Percentiles rank a stretch among this genome's conserved stretches.
Conservation (phyloP, 495 filamentous ascomycete species). For the Neurospora sp. region DNA sequence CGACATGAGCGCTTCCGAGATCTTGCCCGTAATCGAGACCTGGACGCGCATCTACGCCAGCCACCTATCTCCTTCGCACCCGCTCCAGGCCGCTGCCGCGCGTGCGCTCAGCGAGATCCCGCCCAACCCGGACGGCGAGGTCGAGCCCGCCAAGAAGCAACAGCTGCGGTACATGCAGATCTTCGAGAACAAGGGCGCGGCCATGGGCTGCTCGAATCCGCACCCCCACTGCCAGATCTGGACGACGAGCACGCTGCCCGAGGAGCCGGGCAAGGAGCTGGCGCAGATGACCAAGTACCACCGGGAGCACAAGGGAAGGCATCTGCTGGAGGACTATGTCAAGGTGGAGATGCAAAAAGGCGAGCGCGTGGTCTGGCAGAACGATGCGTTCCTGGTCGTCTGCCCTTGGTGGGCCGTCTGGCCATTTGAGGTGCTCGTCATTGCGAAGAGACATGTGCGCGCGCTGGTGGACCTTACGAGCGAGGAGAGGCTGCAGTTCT, state of each 20-base stretch:
- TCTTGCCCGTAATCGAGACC: slow-evolving; percentile 65
- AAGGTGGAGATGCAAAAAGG: slow-evolving; percentile 68
- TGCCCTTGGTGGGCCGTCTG: slow-evolving; percentile 97
- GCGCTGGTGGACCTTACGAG: slow-evolving; percentile 69
- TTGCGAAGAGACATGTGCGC: slow-evolving; percentile 69
- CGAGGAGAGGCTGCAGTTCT: slow-evolving; percentile 57
- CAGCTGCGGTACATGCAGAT: slow-evolving; percentile 98
- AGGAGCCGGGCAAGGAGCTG: slow-evolving; percentile 75
- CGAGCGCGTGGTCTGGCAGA: slow-evolving; percentile 81
- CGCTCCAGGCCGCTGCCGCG: slow-evolving; percentile 40
- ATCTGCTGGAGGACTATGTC: slow-evolving; percentile 80
- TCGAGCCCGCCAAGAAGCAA: slow-evolving; percentile 45
- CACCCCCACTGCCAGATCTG: slow-evolving; percentile 96
- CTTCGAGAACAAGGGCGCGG: slow-evolving; percentile 96
- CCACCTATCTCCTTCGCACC: slow-evolving; percentile 64
- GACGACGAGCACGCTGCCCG: slow-evolving; percentile 82
- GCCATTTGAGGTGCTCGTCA: slow-evolving; percentile 93
- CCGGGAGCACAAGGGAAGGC: slow-evolving; percentile 51
- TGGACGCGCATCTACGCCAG: slow-evolving; percentile 84
- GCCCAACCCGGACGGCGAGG: slow-evolving; percentile 27
- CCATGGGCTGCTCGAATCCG: slow-evolving; percentile 98
- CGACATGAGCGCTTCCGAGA: slow-evolving; percentile 61
- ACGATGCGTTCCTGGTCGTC: slow-evolving; percentile 68
- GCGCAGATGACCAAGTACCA: slow-evolving; percentile 68
- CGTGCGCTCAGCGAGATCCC: slow-evolving; percentile 27